Evolutionary conservation across 192 early-diverging fungal genomes (phyloP).

Genomic region (Mortierella antarctica): DNA sequence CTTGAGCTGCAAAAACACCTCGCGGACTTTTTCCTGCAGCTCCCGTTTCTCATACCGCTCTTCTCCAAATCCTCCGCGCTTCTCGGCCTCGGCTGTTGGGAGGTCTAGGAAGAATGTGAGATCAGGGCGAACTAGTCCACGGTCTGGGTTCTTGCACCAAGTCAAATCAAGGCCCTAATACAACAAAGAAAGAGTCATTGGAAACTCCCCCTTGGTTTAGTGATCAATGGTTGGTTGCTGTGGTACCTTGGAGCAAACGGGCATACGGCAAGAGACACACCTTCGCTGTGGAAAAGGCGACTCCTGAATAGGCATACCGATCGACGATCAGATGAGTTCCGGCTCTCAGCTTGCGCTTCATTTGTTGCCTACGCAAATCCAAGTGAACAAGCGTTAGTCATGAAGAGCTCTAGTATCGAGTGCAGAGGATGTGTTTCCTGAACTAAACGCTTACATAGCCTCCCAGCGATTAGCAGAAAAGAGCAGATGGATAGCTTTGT

Average conservation of each 20-base stretch:
- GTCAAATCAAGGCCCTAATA: constrained; percentile 75
- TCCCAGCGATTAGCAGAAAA: constrained; percentile 99
- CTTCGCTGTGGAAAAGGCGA: constrained; percentile 92
- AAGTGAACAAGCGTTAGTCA: neutral
- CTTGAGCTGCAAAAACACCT: constrained; percentile 72
- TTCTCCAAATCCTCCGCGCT: constrained; percentile 87
- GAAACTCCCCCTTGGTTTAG: neutral
- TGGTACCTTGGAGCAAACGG: neutral
- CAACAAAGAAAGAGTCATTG: neutral
- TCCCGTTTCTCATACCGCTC: constrained; percentile 92
- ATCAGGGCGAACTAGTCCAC: constrained; percentile 87
- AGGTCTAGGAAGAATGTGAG: constrained; percentile 91
- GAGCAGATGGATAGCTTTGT: constrained; percentile 88
- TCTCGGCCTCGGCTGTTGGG: constrained; percentile 75
- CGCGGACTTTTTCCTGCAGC: constrained; percentile 84
- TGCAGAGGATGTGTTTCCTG: neutral
- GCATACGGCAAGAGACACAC: constrained; percentile 40
- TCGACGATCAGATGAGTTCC: constrained; percentile 90
- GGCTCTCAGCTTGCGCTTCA: constrained; percentile 67
- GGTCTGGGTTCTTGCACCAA: constrained; percentile 93
- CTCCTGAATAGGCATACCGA: constrained; percentile 96
- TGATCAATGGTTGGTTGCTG: neutral
- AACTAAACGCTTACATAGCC: constrained; percentile 68
- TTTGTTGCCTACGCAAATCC: constrained; percentile 54
- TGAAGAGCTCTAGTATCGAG: neutral